Percentiles rank a stretch among this genome's conserved stretches.
Conservation (phyloP, 352 stramenopile species). For the Pythium aristosporum region DNA sequence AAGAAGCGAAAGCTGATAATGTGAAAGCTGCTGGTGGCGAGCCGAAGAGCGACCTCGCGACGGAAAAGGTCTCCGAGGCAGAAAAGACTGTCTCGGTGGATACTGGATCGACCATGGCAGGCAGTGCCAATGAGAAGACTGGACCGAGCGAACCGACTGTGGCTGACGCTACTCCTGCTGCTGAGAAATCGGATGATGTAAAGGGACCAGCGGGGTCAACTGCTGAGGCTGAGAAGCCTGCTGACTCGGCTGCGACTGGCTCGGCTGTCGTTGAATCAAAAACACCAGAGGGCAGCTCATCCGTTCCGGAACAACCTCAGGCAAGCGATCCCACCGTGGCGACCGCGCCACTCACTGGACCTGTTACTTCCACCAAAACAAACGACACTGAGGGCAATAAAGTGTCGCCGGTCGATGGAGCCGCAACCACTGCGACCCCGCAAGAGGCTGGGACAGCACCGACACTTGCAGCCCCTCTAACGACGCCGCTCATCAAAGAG, state of each 20-base stretch:
- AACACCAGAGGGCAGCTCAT: not conserved
- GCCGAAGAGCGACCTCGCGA: not conserved
- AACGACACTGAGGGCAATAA: not conserved
- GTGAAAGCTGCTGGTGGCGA: not conserved
- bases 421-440: not conserved
- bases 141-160: not conserved
- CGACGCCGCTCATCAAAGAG: slow-evolving; percentile 5
- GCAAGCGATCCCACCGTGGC: not conserved
- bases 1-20: not conserved
- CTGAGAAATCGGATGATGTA: not conserved
- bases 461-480: not conserved
- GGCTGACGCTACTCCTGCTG: slow-evolving; percentile 1
- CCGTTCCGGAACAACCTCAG: not conserved
- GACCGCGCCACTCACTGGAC: too few species aligned
- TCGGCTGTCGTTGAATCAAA: not conserved
- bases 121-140: not conserved
- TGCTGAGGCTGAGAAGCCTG: not conserved
- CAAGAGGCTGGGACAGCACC: not conserved
- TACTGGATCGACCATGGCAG: too few species aligned
- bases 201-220: not conserved
- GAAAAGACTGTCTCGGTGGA: not conserved
- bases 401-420: too few species aligned
- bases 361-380: not conserved
- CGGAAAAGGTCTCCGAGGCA: not conserved
- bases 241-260: not conserved